phyloP scores from a whole-genome alignment of 78 protist genomes.

The Ministeria vibrans region DNA sequence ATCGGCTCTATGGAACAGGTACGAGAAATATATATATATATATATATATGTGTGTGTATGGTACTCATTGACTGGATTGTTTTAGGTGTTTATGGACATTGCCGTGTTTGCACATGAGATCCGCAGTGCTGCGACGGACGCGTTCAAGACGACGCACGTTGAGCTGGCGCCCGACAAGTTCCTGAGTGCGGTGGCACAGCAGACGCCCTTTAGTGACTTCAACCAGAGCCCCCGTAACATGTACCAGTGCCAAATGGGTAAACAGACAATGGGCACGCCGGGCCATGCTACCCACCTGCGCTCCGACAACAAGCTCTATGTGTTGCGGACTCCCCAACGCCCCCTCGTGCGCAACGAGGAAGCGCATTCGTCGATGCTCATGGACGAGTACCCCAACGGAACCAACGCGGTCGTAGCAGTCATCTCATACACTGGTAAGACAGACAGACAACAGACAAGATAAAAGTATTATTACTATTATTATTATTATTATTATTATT shows the following conservation, averaged over 20 bases:
- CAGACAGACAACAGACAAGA: too few species aligned
- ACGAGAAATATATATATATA: not conserved
- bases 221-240: conserved; percentile 94
- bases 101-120: conserved; percentile 53
- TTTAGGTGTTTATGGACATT: conserved; percentile 71
- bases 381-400: conserved; percentile 93
- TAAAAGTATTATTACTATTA: too few species aligned
- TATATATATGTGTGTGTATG: too few species aligned
- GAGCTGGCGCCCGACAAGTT: conserved; percentile 77
- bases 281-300: conserved; percentile 63
- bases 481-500: too few species aligned
- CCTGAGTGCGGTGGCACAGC: conserved; percentile 78
- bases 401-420: conserved; percentile 95
- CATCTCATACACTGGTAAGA: conserved; percentile 97
- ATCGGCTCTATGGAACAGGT: conserved; percentile 93
- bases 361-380: too few species aligned
- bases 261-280: conserved; percentile 97
- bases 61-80: not conserved
- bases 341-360: conserved; percentile 64
- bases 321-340: conserved; percentile 72
- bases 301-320: conserved; percentile 90
- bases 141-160: conserved; percentile 70
- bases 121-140: not conserved
- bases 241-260: conserved; percentile 89
- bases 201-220: conserved; percentile 88